These are phyloP conservation scores for Senna siamea DNA, from an alignment of 306 rosid species.

Conservation along the genomic window DNA sequence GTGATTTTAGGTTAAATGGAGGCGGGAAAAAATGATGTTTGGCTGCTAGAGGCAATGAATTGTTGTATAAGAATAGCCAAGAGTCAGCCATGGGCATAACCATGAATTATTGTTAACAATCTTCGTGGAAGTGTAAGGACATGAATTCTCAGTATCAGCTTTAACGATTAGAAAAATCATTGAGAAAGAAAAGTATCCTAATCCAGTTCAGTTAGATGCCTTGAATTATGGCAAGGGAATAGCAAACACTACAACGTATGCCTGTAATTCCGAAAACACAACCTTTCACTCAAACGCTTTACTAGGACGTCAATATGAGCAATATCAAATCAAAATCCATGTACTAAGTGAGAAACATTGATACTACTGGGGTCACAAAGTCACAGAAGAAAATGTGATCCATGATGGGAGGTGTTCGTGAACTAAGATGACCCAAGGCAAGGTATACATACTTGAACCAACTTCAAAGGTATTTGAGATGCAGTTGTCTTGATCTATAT, in stretches of 20 bases:
- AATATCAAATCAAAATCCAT: neutral
- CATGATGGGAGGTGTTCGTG: neutral
- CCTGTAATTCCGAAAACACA: conserved; percentile 15
- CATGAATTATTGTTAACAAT: neutral
- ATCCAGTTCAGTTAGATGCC: neutral
- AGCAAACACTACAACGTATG: conserved; percentile 9
- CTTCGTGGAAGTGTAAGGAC: neutral
- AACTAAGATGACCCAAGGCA: neutral
- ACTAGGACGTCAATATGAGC: neutral
- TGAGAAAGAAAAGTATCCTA: neutral
- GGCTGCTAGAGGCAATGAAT: neutral
- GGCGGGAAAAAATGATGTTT: neutral
- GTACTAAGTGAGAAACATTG: neutral
- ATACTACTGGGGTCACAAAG: neutral
- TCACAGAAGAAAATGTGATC: neutral
- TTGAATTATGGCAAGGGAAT: conserved; percentile 12
- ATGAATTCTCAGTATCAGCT: neutral
- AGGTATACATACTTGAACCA: neutral
- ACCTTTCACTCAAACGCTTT: neutral
- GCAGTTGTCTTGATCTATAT: no score
- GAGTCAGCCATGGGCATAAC: neutral
- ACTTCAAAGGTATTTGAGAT: no score
- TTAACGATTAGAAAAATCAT: neutral
- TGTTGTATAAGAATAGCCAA: neutral
- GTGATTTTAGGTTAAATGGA: neutral